These are phyloP conservation scores for Histomonas meleagridis DNA, from an alignment of 208 protist species.

Conservation along the genomic window DNA sequence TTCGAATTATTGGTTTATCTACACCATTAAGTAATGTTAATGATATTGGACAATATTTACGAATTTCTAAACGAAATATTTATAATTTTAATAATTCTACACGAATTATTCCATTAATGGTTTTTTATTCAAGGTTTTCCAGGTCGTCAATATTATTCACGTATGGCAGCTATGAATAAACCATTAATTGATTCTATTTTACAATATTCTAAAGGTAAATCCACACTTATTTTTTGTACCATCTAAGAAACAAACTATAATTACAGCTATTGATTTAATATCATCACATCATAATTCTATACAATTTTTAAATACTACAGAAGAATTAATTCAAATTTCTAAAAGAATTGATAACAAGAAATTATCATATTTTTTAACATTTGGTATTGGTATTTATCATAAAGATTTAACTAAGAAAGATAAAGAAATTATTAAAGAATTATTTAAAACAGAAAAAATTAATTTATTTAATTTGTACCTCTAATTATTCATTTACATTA, in stretches of 20 bases:
- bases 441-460: neutral
- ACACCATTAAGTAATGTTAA: conserved; percentile 92
- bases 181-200: conserved; percentile 70
- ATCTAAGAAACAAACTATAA: conserved; percentile 66
- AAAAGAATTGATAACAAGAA: conserved; percentile 40
- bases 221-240: conserved; percentile 96
- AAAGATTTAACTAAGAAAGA: conserved; percentile 70
- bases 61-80: conserved; percentile 64
- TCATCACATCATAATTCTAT: neutral
- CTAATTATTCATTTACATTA: conserved; percentile 99
- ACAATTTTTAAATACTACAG: neutral
- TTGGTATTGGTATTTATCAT: conserved; percentile 98
- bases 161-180: conserved; percentile 99
- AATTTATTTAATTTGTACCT: conserved; percentile 83
- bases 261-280: conserved; percentile 30
- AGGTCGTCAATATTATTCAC: conserved; percentile 87
- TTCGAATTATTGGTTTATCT: conserved; percentile 92
- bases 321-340: neutral
- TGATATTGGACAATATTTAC: conserved; percentile 93
- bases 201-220: conserved; percentile 69
- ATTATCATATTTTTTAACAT: conserved; percentile 73
- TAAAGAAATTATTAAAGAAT: conserved; percentile 55
- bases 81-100: conserved; percentile 55
- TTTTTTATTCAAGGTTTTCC: conserved; percentile 68
- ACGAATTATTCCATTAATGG: conserved; percentile 52